Percentiles rank a stretch among this genome's conserved stretches.
Evolutionary conservation across 2,329 filamentous ascomycete genomes (phyloP).

Genomic region (Pyricularia grisea): DNA sequence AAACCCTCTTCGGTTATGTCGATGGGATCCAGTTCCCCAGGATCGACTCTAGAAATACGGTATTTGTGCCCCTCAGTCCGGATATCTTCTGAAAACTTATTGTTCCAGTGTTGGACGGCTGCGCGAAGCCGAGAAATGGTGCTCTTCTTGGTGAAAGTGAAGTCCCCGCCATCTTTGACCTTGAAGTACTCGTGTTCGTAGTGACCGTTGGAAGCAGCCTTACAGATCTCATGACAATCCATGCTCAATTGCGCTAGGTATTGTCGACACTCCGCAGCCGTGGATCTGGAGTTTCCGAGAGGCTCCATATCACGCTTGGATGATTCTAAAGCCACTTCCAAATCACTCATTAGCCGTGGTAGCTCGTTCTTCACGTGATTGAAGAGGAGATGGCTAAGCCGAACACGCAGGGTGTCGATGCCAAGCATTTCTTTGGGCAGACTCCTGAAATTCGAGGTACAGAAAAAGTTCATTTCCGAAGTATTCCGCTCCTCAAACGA

Average conservation of each 20-base stretch:
- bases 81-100: neutral
- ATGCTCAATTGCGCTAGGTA: neutral
- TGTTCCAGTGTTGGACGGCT: neutral
- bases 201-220: neutral
- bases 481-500: slow-evolving; percentile 25
- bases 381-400: slow-evolving; percentile 40
- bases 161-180: neutral
- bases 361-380: slow-evolving; percentile 36
- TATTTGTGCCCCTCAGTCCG: neutral
- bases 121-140: neutral
- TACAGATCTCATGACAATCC: neutral
- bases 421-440: slow-evolving; percentile 30
- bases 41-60: neutral
- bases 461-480: slow-evolving; percentile 33
- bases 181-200: neutral
- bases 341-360: slow-evolving; percentile 32
- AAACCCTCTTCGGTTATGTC: neutral
- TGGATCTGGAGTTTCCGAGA: neutral
- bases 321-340: slow-evolving; percentile 14
- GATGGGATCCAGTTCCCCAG: neutral
- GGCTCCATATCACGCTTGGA: neutral
- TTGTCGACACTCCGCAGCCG: neutral
- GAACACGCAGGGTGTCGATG: slow-evolving; percentile 33
- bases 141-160: slow-evolving; percentile 7
- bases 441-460: slow-evolving; percentile 25